Percentiles rank a stretch among this genome's conserved stretches.
These are phyloP conservation scores for Diutina catenulata DNA, from an alignment of 1,139 yeast species.

Conservation along the genomic window DNA sequence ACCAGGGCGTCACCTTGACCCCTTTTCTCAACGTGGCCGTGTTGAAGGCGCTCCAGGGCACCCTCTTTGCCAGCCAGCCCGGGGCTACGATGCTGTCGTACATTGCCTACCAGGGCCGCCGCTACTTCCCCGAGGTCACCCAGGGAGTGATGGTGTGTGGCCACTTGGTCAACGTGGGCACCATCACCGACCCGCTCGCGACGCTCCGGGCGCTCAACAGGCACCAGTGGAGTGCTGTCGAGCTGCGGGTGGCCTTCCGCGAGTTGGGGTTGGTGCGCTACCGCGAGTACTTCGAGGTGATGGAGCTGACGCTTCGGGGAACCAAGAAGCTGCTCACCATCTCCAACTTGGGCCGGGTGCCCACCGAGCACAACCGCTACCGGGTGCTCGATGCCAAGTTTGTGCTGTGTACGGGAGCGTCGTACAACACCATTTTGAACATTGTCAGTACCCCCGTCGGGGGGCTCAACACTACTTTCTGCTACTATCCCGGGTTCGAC, in stretches of 20 bases:
- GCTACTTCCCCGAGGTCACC: neutral
- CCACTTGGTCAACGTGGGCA: neutral
- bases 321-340: constrained; percentile 3
- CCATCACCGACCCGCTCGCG: neutral
- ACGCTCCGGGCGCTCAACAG: neutral
- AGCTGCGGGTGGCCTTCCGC: neutral
- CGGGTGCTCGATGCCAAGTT: constrained; percentile 3
- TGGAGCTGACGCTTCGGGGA: neutral
- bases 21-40: constrained; percentile 2
- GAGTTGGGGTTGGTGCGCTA: neutral
- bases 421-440: neutral
- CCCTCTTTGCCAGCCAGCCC: neutral
- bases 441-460: neutral
- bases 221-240: neutral
- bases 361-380: neutral
- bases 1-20: neutral
- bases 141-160: constrained; percentile 3
- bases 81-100: neutral
- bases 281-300: neutral
- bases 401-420: constrained; percentile 3
- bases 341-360: neutral
- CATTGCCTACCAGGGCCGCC: constrained; percentile 2
- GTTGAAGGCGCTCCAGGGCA: neutral
- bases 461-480: constrained; percentile 1
- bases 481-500: constrained; percentile 3